Evolutionary conservation across 2,329 filamentous ascomycete genomes (phyloP).

Genomic region (Huntiella omanensis): DNA sequence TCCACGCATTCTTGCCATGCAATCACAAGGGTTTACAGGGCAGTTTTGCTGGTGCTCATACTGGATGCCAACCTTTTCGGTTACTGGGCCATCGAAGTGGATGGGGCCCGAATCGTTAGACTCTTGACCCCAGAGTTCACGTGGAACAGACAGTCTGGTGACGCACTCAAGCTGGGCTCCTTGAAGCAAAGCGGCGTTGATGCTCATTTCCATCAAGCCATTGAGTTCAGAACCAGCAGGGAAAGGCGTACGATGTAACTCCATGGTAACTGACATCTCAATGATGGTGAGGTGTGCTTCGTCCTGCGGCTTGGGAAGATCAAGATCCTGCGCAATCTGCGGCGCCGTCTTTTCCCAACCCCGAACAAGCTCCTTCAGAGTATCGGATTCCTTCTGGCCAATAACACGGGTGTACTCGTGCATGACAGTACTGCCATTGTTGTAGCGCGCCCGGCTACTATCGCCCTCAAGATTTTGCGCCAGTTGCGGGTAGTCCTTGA

Average conservation of each 20-base stretch:
- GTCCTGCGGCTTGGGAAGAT: constrained; percentile 25
- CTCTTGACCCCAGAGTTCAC: constrained; percentile 28
- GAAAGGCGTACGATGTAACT: constrained; percentile 38
- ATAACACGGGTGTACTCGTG: constrained; percentile 39
- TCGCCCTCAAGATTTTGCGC: constrained; percentile 35
- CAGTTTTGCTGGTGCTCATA: constrained; percentile 32
- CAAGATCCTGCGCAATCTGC: constrained; percentile 32
- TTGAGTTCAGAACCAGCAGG: constrained; percentile 40
- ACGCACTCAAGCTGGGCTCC: constrained; percentile 41
- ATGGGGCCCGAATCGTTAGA: constrained; percentile 23
- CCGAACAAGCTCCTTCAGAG: constrained; percentile 31
- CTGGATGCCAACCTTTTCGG: constrained; percentile 30
- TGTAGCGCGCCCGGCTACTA: constrained; percentile 29
- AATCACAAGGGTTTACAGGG: constrained; percentile 31
- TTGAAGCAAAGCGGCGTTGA: constrained; percentile 33
- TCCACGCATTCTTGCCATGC: constrained; percentile 26
- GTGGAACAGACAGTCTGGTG: constrained; percentile 37
- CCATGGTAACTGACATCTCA: constrained; percentile 42
- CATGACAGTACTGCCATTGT: constrained; percentile 30
- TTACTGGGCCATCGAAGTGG: constrained; percentile 21
- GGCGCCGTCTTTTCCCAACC: constrained; percentile 42
- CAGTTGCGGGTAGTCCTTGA: constrained; percentile 35
- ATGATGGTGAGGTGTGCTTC: constrained; percentile 37
- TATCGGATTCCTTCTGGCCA: constrained; percentile 35
- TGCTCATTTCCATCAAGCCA: constrained; percentile 38